These are phyloP conservation scores for Lentinula lateritia DNA, from an alignment of 768 basidiomycete genomes.

Conservation along the genomic window DNA sequence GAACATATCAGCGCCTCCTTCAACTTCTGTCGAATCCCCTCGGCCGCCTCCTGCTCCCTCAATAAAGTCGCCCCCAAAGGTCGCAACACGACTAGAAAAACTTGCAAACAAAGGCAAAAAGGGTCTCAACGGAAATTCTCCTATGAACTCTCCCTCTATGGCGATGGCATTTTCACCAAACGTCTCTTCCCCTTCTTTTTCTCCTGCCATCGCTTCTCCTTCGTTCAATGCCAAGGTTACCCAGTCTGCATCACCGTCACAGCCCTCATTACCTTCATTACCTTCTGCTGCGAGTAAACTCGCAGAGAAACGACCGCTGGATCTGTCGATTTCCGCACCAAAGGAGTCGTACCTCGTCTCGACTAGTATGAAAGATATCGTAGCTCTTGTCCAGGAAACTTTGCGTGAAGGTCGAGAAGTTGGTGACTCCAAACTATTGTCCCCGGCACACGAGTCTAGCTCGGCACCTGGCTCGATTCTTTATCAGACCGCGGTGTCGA, in stretches of 20 bases:
- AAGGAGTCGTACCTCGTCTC: conserved; percentile 62
- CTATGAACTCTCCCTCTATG: conserved; percentile 14
- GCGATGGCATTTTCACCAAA: conserved; percentile 14
- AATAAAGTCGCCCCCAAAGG: conserved; percentile 38
- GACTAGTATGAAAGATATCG: conserved; percentile 44
- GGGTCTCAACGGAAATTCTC: conserved; percentile 26
- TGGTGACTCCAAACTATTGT: conserved; percentile 48
- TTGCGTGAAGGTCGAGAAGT: conserved; percentile 67
- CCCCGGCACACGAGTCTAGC: conserved; percentile 20
- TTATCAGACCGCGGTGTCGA: conserved; percentile 53
- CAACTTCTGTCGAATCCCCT: conserved; percentile 16
- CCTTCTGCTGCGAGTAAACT: conserved; percentile 12
- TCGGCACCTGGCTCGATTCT: conserved; percentile 49
- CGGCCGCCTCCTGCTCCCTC: conserved; percentile 25
- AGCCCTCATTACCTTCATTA: not conserved
- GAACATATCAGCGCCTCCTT: conserved; percentile 16
- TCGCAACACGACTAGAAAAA: conserved; percentile 54
- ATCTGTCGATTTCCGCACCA: conserved; percentile 15
- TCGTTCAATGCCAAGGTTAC: not conserved
- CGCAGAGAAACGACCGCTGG: conserved; percentile 21
- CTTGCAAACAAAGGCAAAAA: conserved; percentile 52
- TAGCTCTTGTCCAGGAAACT: conserved; percentile 53
- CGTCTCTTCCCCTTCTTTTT: conserved; percentile 13
- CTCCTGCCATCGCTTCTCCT: conserved; percentile 14
- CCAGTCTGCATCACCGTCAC: not conserved